Conservation (phyloP, 345 rosid species). For the Carallia pectinifolia region DNA sequence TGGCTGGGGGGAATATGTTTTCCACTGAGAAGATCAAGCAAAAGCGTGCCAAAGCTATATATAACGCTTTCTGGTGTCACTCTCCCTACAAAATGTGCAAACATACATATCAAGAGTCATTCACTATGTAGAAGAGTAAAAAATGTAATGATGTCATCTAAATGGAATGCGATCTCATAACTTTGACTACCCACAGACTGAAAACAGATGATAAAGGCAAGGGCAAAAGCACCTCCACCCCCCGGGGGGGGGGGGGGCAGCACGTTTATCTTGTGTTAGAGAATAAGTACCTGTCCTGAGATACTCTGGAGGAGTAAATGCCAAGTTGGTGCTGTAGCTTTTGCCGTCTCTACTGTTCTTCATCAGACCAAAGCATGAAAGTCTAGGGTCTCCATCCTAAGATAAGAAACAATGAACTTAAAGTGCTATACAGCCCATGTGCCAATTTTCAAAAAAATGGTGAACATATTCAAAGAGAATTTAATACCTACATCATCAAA, state of each 20-base stretch:
- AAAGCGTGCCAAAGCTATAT: constrained; percentile 16
- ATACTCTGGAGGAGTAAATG: constrained; percentile 15
- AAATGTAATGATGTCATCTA: background rate
- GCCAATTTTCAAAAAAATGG: too few species aligned
- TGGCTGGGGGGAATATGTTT: constrained; percentile 19
- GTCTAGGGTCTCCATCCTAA: constrained; percentile 13
- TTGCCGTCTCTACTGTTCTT: constrained; percentile 18
- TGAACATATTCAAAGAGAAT: too few species aligned
- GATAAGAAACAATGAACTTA: too few species aligned
- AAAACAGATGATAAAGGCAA: too few species aligned
- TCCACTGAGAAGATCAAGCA: constrained; percentile 14
- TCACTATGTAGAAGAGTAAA: too few species aligned
- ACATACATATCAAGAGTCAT: background rate
- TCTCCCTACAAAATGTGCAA: constrained; percentile 10
- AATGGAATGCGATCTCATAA: background rate
- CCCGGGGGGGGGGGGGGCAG: too few species aligned
- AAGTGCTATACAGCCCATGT: too few species aligned
- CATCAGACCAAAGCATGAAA: constrained; percentile 15
- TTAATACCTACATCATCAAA: constrained; percentile 5
- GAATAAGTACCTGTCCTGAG: constrained; percentile 8
- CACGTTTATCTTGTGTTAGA: background rate
- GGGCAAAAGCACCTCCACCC: too few species aligned
- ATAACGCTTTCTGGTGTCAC: constrained; percentile 16
- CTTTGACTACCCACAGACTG: background rate
- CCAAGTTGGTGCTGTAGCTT: constrained; percentile 16